phyloP scores from a whole-genome alignment of 768 basidiomycete genomes.

The Rhodotorula paludigena region DNA sequence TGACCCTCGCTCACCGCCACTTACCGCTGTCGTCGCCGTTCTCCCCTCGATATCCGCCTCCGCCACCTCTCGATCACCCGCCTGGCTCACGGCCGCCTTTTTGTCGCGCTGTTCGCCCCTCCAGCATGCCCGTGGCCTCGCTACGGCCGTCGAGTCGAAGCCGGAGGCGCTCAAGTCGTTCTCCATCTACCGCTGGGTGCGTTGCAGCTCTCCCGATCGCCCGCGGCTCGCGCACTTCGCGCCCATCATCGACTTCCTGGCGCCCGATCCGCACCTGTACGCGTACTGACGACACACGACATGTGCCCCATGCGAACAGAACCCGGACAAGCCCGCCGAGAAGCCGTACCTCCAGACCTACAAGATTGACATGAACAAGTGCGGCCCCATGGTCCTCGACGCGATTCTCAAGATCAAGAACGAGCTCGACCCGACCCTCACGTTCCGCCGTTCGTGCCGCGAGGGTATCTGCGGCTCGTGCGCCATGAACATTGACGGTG shows the following conservation, averaged over 20 bases:
- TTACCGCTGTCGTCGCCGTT: too few relatives aligned
- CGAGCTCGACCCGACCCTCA: conserved; percentile 91
- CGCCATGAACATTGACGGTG: conserved; percentile 98
- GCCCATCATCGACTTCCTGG: too few relatives aligned
- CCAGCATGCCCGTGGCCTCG: conserved; percentile 29
- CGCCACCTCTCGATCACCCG: too few relatives aligned
- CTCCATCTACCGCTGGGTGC: conserved; percentile 97
- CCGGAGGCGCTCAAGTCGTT: conserved; percentile 73
- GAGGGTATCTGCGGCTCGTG: conserved; percentile 98
- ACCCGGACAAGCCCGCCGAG: conserved; percentile 87
- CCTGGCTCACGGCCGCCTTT: too few relatives aligned
- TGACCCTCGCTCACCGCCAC: too few relatives aligned
- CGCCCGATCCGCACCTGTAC: too few relatives aligned
- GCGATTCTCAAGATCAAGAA: conserved; percentile 99
- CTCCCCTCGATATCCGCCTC: too few relatives aligned
- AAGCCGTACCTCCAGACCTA: conserved; percentile 89
- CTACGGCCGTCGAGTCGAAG: conserved; percentile 49
- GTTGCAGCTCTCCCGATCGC: not conserved
- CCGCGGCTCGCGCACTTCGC: not conserved
- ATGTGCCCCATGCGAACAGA: conserved; percentile 51
- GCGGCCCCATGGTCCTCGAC: conserved; percentile 92
- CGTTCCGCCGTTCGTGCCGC: conserved; percentile 86
- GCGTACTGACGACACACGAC: not conserved
- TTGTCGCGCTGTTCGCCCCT: not conserved
- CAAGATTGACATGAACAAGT: conserved; percentile 84